Conservation (phyloP, 2,329 filamentous ascomycete species). For the Alternaria sp. region DNA sequence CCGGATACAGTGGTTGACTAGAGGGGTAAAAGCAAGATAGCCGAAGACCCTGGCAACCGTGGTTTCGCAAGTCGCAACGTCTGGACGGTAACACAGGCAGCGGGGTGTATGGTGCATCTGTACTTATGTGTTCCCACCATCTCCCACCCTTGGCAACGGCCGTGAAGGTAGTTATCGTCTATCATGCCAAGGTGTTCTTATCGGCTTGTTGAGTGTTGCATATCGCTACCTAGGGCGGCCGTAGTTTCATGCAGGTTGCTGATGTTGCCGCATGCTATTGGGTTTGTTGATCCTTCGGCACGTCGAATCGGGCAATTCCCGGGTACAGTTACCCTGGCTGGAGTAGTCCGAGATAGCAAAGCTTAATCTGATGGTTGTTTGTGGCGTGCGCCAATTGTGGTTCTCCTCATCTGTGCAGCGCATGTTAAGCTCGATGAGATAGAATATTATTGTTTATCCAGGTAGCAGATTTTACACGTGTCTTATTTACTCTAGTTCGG, state of each 20-base stretch:
- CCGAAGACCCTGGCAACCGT: conserved; percentile 1
- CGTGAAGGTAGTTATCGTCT: conserved; percentile 25
- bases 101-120: conserved; percentile 4
- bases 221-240: conserved; percentile 23
- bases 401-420: not conserved
- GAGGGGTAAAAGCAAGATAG: not conserved
- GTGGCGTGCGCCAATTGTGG: not conserved
- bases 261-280: conserved; percentile 18
- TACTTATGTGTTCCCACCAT: not conserved
- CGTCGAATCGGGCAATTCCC: conserved; percentile 30
- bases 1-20: not conserved
- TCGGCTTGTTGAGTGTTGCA: conserved; percentile 20
- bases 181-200: conserved; percentile 14
- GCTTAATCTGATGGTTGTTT: not conserved
- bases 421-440: not conserved
- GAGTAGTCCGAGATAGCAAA: conserved; percentile 9
- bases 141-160: conserved; percentile 32
- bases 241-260: conserved; percentile 19
- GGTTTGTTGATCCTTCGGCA: conserved; percentile 32
- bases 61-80: not conserved
- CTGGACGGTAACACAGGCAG: not conserved
- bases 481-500: conserved; percentile 8
- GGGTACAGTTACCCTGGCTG: conserved; percentile 23
- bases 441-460: not conserved
- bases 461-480: not conserved